Conservation (phyloP, 306 rosid species). For the Cucumis cinereus region DNA sequence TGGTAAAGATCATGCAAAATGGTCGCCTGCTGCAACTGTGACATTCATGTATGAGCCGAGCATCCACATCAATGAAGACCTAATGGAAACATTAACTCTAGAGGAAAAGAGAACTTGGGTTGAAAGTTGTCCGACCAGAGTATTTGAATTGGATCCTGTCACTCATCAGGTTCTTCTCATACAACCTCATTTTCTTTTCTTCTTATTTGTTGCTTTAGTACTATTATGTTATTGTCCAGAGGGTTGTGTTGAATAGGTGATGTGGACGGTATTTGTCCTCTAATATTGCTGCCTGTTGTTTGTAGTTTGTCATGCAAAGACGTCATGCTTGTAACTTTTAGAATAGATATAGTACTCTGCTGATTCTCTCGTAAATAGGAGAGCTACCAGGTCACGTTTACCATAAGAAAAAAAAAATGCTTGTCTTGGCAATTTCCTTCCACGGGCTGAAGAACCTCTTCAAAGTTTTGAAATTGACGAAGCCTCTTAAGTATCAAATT, state of each 20-base stretch:
- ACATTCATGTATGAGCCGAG: conserved; percentile 93
- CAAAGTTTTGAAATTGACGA: no score
- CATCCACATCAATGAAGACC: conserved; percentile 75
- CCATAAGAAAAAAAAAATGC: no score
- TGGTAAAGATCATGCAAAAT: conserved; percentile 97
- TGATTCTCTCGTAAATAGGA: no score
- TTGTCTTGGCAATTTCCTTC: no score
- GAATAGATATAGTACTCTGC: background rate
- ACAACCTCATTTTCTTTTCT: background rate
- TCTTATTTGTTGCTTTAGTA: background rate
- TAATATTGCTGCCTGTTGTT: background rate
- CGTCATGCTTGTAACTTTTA: background rate
- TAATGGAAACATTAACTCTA: conserved; percentile 69
- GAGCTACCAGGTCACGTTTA: no score
- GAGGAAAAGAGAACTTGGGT: conserved; percentile 79
- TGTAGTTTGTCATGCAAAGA: background rate
- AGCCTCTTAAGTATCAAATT: no score
- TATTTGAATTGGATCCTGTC: conserved; percentile 57
- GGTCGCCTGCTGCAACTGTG: conserved; percentile 98
- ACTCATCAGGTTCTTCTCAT: conserved; percentile 61
- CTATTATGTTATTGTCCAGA: background rate
- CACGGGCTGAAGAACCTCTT: no score
- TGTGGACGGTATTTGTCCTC: background rate
- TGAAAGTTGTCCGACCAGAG: conserved; percentile 83
- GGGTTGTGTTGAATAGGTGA: background rate